Percentiles rank a stretch among this genome's conserved stretches.
These are phyloP conservation scores for Sclerotinia sclerotiorum DNA, from an alignment of 2,329 filamentous ascomycete genomes.

Conservation along the genomic window DNA sequence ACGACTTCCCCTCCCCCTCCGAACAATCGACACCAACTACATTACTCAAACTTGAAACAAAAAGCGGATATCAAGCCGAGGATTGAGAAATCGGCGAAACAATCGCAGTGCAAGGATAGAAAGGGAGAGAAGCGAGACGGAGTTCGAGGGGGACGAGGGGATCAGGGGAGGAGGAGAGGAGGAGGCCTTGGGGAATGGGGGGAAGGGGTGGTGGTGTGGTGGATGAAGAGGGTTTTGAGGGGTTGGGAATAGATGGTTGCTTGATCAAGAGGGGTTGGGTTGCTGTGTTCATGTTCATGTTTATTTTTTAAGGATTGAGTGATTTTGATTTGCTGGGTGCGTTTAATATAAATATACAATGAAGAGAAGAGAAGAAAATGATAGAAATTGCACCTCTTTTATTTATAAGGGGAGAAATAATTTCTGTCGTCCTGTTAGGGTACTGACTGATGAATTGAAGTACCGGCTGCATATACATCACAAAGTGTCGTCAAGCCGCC, in stretches of 20 bases:
- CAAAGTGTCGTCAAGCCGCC: too few species aligned
- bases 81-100: not conserved
- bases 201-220: not conserved
- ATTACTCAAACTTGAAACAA: too few species aligned
- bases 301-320: not conserved
- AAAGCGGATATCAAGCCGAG: not conserved
- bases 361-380: too few species aligned
- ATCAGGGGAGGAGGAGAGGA: not conserved
- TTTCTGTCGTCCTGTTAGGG: not conserved
- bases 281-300: not conserved
- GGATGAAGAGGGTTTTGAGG: not conserved
- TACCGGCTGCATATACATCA: too few species aligned
- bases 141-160: not conserved
- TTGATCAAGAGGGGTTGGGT: not conserved
- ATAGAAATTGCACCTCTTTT: not conserved
- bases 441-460: not conserved
- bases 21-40: too few species aligned
- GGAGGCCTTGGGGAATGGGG: not conserved
- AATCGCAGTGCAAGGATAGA: not conserved
- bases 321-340: too few species aligned
- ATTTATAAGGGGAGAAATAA: not conserved
- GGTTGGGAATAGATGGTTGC: not conserved
- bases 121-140: not conserved
- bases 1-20: too few species aligned
- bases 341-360: not conserved